Evolutionary conservation across 2,329 filamentous ascomycete species (phyloP).

Genomic region (Elsinoe perseae): DNA sequence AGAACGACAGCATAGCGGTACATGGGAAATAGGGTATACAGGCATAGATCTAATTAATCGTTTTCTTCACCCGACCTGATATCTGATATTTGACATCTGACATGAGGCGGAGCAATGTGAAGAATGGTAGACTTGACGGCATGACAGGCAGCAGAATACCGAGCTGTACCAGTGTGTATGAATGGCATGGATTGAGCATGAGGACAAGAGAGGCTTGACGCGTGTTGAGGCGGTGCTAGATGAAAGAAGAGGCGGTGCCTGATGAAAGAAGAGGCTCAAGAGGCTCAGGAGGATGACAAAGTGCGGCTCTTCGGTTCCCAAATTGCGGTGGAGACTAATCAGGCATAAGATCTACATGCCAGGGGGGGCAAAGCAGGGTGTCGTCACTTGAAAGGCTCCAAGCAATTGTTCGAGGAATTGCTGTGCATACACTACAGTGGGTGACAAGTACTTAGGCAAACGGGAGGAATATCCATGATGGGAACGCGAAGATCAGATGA

Average conservation of each 20-base stretch:
- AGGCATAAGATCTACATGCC: neutral
- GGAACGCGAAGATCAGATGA: too few relatives aligned
- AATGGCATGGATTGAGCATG: too few relatives aligned
- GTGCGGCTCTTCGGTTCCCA: slow-evolving; percentile 7
- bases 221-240: slow-evolving; percentile 8
- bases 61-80: neutral
- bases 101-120: neutral
- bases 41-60: slow-evolving; percentile 6
- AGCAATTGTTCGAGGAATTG: neutral
- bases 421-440: neutral
- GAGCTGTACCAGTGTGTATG: too few relatives aligned
- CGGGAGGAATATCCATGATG: too few relatives aligned
- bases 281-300: neutral
- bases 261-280: too few relatives aligned
- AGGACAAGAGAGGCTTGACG: neutral
- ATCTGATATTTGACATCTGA: neutral
- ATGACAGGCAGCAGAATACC: slow-evolving; percentile 3
- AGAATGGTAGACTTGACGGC: neutral
- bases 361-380: slow-evolving; percentile 2
- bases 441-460: too few relatives aligned
- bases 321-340: slow-evolving; percentile 3
- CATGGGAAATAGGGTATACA: neutral
- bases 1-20: slow-evolving; percentile 1
- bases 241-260: too few relatives aligned
- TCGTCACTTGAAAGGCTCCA: slow-evolving; percentile 9